Conservation (phyloP, 1,284 basidiomycete species). For the Cryptococcus amylolentus region DNA sequence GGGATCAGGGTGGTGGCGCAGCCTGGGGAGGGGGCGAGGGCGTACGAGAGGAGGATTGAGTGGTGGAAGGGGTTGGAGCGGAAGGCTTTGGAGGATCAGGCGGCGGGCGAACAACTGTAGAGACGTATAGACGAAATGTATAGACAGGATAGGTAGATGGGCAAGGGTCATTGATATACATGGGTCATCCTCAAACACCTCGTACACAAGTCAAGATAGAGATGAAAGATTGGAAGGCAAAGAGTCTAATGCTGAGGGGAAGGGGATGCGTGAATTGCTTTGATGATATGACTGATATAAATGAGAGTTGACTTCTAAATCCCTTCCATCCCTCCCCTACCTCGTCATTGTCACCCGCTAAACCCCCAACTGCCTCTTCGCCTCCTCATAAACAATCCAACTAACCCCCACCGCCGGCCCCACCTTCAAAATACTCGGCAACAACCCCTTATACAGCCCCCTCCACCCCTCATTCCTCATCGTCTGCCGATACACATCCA, state of each 20-base stretch:
- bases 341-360: constrained; percentile 2
- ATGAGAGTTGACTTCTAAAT: too few relatives aligned
- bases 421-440: constrained; percentile 90
- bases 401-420: constrained; percentile 92
- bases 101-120: not conserved
- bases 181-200: not conserved
- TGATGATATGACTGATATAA: too few relatives aligned
- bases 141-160: not conserved
- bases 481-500: constrained; percentile 80
- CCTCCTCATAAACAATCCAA: constrained; percentile 66
- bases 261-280: too few relatives aligned
- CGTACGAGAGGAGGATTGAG: not conserved
- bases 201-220: not conserved
- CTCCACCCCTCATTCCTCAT: constrained; percentile 83
- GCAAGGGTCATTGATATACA: not conserved
- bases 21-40: not conserved
- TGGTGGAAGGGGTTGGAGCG: constrained; percentile 1
- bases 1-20: not conserved
- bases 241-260: not conserved
- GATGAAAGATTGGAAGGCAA: not conserved
- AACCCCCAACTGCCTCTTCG: constrained; percentile 43
- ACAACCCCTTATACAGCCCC: constrained; percentile 90
- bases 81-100: constrained; percentile 8
- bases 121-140: not conserved
- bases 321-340: too few relatives aligned